Evolutionary conservation across 345 rosid species (phyloP).

Genomic region (Eucalyptus shirleyi): DNA sequence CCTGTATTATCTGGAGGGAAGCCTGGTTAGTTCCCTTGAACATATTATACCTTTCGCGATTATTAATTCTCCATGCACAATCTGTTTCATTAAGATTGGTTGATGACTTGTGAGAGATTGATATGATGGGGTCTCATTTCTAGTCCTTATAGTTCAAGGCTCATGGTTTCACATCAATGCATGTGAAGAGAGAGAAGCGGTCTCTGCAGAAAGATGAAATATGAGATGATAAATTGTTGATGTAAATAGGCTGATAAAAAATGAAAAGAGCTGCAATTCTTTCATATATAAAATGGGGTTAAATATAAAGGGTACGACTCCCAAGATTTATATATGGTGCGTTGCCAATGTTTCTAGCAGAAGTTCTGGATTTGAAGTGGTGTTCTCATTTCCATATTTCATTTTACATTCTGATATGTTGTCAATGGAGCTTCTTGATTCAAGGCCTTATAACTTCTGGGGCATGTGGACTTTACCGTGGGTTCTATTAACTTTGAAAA

Average conservation of each 20-base stretch:
- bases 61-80: background rate
- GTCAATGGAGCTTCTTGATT: background rate
- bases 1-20: conserved; percentile 74
- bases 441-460: background rate
- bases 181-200: background rate
- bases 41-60: background rate
- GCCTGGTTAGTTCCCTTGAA: conserved; percentile 44
- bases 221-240: background rate
- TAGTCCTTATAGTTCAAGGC: background rate
- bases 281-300: background rate
- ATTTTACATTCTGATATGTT: background rate
- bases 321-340: background rate
- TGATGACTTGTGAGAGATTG: background rate
- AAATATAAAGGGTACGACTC: background rate
- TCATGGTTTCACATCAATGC: background rate
- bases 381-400: background rate
- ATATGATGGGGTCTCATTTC: background rate
- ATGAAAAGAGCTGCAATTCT: background rate
- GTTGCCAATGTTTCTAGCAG: background rate
- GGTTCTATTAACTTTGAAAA: background rate
- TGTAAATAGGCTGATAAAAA: background rate
- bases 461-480: background rate
- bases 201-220: background rate
- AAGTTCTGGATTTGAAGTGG: background rate
- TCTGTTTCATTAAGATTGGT: background rate